Conservation (phyloP, 1,139 yeast genomes). For the Pichia sp. region DNA sequence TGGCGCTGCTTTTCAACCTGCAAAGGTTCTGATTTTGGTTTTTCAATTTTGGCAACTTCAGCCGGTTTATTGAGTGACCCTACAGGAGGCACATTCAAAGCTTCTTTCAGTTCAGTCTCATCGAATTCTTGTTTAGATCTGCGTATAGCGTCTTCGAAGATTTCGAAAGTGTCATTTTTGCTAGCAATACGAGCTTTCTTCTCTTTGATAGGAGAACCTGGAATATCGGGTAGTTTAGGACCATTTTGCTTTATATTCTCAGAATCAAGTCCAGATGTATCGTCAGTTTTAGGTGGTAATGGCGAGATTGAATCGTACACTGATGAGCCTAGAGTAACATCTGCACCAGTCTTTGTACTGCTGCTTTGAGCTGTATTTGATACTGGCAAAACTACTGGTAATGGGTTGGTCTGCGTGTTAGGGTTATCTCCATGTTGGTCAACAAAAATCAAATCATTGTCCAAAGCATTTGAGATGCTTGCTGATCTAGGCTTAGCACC, state of each 20-base stretch:
- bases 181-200: slow-evolving; percentile 18
- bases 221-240: slow-evolving; percentile 32
- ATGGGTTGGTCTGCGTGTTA: slow-evolving; percentile 11
- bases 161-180: slow-evolving; percentile 22
- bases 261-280: slow-evolving; percentile 25
- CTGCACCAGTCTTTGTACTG: not conserved
- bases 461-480: slow-evolving; percentile 17
- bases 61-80: not conserved
- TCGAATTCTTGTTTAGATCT: slow-evolving; percentile 20
- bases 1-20: slow-evolving; percentile 26
- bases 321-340: slow-evolving; percentile 17
- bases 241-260: slow-evolving; percentile 24
- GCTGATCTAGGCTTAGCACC: slow-evolving; percentile 18
- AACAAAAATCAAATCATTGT: slow-evolving; percentile 28
- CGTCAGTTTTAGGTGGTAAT: slow-evolving; percentile 21
- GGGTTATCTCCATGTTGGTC: not conserved
- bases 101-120: slow-evolving; percentile 3
- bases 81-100: not conserved
- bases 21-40: not conserved
- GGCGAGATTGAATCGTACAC: slow-evolving; percentile 11
- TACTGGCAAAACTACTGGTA: slow-evolving; percentile 2
- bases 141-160: slow-evolving; percentile 21
- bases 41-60: not conserved
- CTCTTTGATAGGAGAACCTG: slow-evolving; percentile 34
- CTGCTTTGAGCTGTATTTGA: not conserved